Conservation (phyloP, 345 rosid genomes). For the Eucalyptus decipiens region DNA sequence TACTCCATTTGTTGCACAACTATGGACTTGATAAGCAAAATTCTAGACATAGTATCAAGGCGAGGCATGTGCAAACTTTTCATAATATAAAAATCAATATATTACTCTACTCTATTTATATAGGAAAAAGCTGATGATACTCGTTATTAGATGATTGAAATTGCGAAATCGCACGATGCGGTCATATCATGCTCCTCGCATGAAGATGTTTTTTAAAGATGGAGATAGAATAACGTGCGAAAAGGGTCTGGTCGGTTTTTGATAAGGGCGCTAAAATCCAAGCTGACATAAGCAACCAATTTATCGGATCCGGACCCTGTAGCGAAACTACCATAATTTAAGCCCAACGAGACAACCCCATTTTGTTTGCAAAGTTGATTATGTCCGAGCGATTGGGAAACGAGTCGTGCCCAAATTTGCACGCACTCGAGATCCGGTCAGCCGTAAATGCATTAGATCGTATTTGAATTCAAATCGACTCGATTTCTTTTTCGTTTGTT, state of each 20-base stretch:
- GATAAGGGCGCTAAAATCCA: neutral
- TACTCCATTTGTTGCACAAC: neutral
- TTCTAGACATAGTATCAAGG: neutral
- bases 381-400: neutral
- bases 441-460: neutral
- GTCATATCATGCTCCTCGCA: neutral
- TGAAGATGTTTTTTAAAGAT: neutral
- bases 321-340: no score
- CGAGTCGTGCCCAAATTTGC: neutral
- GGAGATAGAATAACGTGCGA: neutral
- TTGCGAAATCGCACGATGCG: neutral
- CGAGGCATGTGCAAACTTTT: neutral
- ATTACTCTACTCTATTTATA: neutral
- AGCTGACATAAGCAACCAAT: neutral
- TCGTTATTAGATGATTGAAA: neutral
- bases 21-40: neutral
- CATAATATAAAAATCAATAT: neutral
- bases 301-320: neutral
- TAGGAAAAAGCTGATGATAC: neutral
- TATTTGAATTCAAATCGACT: neutral
- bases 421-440: rapidly evolving
- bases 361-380: neutral
- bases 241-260: neutral
- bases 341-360: neutral
- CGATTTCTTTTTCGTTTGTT: rapidly evolving